Base-by-base conservation (phyloP, 306 rosid genomes). In the Luffa aegyptiaca region DNA sequence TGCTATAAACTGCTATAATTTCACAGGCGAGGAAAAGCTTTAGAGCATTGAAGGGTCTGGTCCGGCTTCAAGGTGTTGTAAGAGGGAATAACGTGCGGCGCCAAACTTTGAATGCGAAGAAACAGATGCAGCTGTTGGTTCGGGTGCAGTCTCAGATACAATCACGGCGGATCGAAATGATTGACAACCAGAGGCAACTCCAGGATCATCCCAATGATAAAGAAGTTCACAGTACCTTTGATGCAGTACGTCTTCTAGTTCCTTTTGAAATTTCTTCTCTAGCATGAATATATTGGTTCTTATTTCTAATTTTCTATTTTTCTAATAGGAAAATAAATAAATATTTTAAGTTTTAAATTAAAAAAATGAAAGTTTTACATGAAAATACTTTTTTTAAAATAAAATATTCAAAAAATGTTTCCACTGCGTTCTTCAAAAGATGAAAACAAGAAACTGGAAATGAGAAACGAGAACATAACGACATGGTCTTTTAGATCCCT, bases 131-230 rank as follows among this genome's bases (percentile, higher is more conserved):
- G 78, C 92, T 91, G 37, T 78, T 93, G 57, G 98, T 96, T 81
- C 90, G 99, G 58, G 96, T 96, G 80, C 99, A 96, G 80, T 91
- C 98, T 46, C 97, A 91, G 85, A 90, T 93, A 81, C 99, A 96
- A 79, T 88, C 99, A 18, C 86, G 97, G 68, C 85, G 99, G 89
- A 90, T 95, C 81, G 97, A 92, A 86, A 90, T 92, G 97, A 79
- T 92, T 44, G 97, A 91, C 80, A 95, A 77, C 84, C 97, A 92
- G 45, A 73, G 78, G 78, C 97, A 91, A 82, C 91, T 88, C 10
- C 96, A 88, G 78, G 81, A 84, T 86, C 88, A 83, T 86, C 45
- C 42, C 78, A 88, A 89, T 79, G 96, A 92, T 61, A 90, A 87
- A 66, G 95, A 89, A 3, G 80, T 81, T 44, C 97, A 88, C 33